Evolutionary conservation across 2,329 filamentous ascomycete genomes (phyloP).

Genomic region (Fusarium vanettenii): DNA sequence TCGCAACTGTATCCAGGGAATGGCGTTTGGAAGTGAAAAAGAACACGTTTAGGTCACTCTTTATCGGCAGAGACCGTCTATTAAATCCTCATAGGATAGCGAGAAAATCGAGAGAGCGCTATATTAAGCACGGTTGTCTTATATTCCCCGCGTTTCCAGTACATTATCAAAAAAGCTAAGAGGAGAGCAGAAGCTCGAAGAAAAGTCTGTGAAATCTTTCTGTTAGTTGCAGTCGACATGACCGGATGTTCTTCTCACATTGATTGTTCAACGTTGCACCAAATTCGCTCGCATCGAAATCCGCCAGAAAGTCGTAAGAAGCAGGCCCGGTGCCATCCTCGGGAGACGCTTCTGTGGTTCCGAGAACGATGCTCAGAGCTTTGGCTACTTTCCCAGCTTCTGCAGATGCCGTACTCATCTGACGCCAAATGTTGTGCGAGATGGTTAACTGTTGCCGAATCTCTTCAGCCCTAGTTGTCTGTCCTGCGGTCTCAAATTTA

Average conservation of each 20-base stretch:
- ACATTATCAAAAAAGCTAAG: conserved; percentile 24
- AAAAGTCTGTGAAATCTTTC: conserved; percentile 14
- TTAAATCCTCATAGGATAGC: no score
- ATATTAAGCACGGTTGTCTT: no score
- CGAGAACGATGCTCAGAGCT: conserved; percentile 26
- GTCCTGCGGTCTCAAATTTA: conserved; percentile 17
- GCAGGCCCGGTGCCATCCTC: neutral
- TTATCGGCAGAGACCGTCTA: no score
- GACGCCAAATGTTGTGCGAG: conserved; percentile 27
- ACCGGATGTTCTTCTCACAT: conserved; percentile 18
- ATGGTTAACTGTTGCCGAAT: conserved; percentile 15
- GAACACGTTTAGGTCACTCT: no score
- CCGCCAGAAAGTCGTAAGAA: conserved; percentile 14
- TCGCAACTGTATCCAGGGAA: no score
- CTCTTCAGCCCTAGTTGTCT: conserved; percentile 13
- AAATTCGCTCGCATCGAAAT: conserved; percentile 16
- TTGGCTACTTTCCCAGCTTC: conserved; percentile 27
- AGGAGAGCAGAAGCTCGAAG: conserved; percentile 23
- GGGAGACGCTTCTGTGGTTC: conserved; percentile 9
- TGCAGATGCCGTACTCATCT: conserved; percentile 18
- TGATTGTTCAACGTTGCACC: conserved; percentile 15
- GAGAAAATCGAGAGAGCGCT: no score
- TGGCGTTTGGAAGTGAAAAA: no score
- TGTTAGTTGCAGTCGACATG: conserved; percentile 15
- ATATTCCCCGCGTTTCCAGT: conserved; percentile 22